phyloP scores from a whole-genome alignment of 805 yeast species.

The Cyberlindnera nakhonratchasimensis region DNA sequence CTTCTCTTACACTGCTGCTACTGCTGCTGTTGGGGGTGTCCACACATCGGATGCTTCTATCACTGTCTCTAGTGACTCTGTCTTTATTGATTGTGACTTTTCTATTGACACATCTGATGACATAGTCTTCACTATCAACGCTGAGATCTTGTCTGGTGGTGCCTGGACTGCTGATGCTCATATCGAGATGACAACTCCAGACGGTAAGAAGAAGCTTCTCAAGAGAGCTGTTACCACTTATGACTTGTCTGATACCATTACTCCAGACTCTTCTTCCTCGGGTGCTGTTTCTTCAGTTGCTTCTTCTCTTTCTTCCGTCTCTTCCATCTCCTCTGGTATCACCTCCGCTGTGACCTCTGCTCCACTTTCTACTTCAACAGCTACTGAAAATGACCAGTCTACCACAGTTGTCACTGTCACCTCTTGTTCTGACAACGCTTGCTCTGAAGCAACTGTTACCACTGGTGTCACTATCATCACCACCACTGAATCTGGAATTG shows the following conservation, averaged over 20 bases:
- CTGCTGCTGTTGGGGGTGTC: constrained; percentile 12
- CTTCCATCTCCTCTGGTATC: constrained; percentile 10
- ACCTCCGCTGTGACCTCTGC: constrained; percentile 14
- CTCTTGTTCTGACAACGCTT: constrained; percentile 10
- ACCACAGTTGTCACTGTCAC: constrained; percentile 15
- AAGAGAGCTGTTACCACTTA: constrained; percentile 10
- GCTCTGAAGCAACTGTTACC: constrained; percentile 9
- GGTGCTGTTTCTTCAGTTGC: background rate
- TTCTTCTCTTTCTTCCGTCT: background rate
- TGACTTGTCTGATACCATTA: constrained; percentile 5
- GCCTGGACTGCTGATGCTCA: constrained; percentile 9
- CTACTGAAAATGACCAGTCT: constrained; percentile 10
- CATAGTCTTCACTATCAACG: constrained; percentile 7
- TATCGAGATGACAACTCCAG: constrained; percentile 4
- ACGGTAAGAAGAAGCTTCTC: constrained; percentile 3
- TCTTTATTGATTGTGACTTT: constrained; percentile 6
- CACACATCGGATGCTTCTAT: background rate
- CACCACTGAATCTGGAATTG: constrained; percentile 26
- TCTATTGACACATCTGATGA: constrained; percentile 5
- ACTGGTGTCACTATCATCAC: constrained; percentile 19
- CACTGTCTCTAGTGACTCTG: constrained; percentile 3
- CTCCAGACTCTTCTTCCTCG: constrained; percentile 4
- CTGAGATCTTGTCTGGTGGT: constrained; percentile 9
- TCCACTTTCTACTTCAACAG: constrained; percentile 21
- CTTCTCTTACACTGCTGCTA: constrained; percentile 10